phyloP scores from a whole-genome alignment of 345 rosid species.

The Murraya koenigii region DNA sequence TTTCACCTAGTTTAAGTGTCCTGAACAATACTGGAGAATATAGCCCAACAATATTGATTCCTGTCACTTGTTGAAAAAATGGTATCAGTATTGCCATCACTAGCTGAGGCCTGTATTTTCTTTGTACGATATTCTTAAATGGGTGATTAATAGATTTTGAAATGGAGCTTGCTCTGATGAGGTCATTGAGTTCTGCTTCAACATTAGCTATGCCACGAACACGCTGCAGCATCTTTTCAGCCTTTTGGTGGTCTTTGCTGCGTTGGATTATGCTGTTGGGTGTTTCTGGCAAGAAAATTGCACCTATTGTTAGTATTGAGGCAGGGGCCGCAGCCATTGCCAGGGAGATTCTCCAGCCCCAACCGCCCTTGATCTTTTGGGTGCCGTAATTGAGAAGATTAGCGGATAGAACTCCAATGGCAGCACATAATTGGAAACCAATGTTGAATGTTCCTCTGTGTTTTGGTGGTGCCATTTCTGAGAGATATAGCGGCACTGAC shows the following conservation, averaged over 20 bases:
- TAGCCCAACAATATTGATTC: constrained; percentile 64
- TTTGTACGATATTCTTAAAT: constrained; percentile 40
- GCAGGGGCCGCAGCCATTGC: constrained; percentile 71
- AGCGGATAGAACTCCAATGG: constrained; percentile 57
- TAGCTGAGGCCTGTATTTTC: constrained; percentile 61
- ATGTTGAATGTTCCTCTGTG: constrained; percentile 76
- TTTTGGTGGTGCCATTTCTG: constrained; percentile 80
- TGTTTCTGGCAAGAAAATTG: constrained; percentile 68
- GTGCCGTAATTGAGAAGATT: constrained; percentile 61
- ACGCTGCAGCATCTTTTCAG: constrained; percentile 46
- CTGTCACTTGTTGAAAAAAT: constrained; percentile 71
- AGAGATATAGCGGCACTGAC: constrained; percentile 81
- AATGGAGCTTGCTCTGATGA: constrained; percentile 13
- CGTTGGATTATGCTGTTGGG: constrained; percentile 67
- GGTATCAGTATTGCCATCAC: constrained; percentile 72
- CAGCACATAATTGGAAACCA: constrained; percentile 62
- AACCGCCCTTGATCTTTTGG: constrained; percentile 56
- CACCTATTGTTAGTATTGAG: constrained; percentile 53
- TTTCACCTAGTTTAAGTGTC: constrained; percentile 62
- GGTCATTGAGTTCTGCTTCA: too few species aligned
- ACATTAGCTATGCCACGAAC: constrained; percentile 54
- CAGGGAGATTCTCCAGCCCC: constrained; percentile 78
- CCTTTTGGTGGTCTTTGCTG: constrained; percentile 29
- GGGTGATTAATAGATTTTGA: constrained; percentile 32
- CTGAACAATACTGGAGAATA: constrained; percentile 68